Evolutionary conservation across 345 rosid species (phyloP), one percentile per base, ranked within the genome.

Genomic region (Gossypioides kirkii): DNA sequence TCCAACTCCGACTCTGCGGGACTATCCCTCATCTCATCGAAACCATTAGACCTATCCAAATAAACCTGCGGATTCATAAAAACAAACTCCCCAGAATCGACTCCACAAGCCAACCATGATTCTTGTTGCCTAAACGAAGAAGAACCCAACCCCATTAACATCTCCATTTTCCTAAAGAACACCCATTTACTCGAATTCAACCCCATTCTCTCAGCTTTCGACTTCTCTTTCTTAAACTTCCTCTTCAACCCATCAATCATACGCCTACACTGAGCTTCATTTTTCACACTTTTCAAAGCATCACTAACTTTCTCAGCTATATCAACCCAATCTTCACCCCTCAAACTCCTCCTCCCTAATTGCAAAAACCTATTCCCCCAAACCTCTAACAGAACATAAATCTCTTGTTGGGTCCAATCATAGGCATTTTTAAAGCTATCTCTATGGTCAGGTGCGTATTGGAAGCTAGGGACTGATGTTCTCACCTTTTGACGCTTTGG

Each of bases 321-420:
- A 72, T 91, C 94, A 70, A 82, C 88, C 99, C 98, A 96, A 64
- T 93, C 99, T 49, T 93, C 98, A 55, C 86, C 88, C 28, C 97
- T 86, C 63, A 96, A 87, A 70, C 99, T 96, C 85, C 89, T 95
- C 74, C 94, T 84, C 75, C 96, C 93, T 71, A 85, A 87, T 70
- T 86, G 94, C 80, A 95, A 77, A 69, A 91, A 92, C 66, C 90
- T 89, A 41, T 92, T 97, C 0, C 98, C 97, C 99, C 98, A 95
- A 20, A 95, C 87, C 45, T 95, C 96, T 25, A 92, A 76, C 75
- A 92, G 77, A 63, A 91, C 90, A 77, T 86, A 82, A 6, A 92
- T 89, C 72, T 95, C 99, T 25, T 79, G 87, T 82, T 91, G 97
- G 25, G 89, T 89, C 99, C 97, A 95, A 72, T 90, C 97, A 83